These are phyloP conservation scores for Chenopodium suecicum DNA, from an alignment of 148 eudicot species.

Conservation along the genomic window DNA sequence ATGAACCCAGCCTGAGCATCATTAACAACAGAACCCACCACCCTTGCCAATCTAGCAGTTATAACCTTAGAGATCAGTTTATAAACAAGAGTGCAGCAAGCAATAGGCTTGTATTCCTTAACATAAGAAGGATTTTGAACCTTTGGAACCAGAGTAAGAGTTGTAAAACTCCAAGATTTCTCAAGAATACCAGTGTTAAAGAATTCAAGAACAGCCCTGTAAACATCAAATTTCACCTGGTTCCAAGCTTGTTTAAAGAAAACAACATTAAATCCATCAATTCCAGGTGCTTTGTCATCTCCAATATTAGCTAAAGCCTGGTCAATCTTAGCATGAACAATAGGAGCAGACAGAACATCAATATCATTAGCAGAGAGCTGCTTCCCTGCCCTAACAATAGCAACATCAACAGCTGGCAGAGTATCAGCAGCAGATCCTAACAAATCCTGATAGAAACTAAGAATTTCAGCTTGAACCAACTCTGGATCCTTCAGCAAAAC, in stretches of 20 bases:
- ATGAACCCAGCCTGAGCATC: too few species aligned
- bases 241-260: neutral
- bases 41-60: too few species aligned
- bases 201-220: too few species aligned
- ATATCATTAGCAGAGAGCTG: neutral
- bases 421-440: neutral
- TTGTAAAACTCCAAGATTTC: too few species aligned
- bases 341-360: neutral
- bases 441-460: neutral
- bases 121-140: too few species aligned
- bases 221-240: too few species aligned
- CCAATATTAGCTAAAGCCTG: neutral
- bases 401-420: neutral
- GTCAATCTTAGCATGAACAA: neutral
- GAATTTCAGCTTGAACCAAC: neutral
- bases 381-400: neutral
- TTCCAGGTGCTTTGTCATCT: neutral
- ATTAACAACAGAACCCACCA: too few species aligned
- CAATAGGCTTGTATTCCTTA: too few species aligned
- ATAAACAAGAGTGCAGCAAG: too few species aligned
- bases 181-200: too few species aligned
- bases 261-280: neutral
- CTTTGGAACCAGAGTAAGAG: too few species aligned
- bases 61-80: too few species aligned
- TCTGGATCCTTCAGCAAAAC: neutral